Evolutionary conservation across 2,329 filamentous ascomycete species (phyloP), one percentile per base, ranked within the genome.

Genomic region (Aureobasidium zeae): DNA sequence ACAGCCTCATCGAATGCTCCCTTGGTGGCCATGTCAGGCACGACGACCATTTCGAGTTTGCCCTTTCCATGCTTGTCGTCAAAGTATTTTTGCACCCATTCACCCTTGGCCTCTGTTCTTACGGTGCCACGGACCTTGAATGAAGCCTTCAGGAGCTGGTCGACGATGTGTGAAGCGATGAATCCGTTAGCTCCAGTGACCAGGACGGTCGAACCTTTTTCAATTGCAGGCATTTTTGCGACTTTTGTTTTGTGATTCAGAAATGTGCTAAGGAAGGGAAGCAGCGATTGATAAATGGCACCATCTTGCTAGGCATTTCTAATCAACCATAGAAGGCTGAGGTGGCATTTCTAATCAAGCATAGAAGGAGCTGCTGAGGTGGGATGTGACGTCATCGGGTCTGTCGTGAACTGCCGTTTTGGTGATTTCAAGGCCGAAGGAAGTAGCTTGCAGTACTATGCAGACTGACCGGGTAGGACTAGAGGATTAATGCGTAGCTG

Each of bases 1-100:
- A 66, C 50, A 3, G 60, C 64, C 12, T 60, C 53, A 25, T 68
- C 59, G 32, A 70, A 65, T 1, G 60, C 61, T n/a, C 59, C 57
- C 1, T 57, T 38, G 2, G 55, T 52, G 2, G 55, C 53, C 21
- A 73, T 55, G 12, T 69, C 58, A 1, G 60, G 52, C 2, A 73
- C 58, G 4, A 58, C 46, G 4, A 63, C 55, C 3, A 65, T 53
- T 22, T 68, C 62, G 32, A 71, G 64, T 2, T 51, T 45, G 5
- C 54, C 57, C 1, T 48, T 26, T 16, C 53, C 55, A 34, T 55
- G 54, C 31, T 54, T 53, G 11, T 50, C 38, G 29, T 50, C 48
- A 42, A 58, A 52, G 29, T 47, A 34, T 12, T 55, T 45, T 37
- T 45, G 33, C 4, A 58, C 16, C 48, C 48, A 55, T 16, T 38